phyloP scores from a whole-genome alignment of 805 yeast species.

The Candida nemodendra region DNA sequence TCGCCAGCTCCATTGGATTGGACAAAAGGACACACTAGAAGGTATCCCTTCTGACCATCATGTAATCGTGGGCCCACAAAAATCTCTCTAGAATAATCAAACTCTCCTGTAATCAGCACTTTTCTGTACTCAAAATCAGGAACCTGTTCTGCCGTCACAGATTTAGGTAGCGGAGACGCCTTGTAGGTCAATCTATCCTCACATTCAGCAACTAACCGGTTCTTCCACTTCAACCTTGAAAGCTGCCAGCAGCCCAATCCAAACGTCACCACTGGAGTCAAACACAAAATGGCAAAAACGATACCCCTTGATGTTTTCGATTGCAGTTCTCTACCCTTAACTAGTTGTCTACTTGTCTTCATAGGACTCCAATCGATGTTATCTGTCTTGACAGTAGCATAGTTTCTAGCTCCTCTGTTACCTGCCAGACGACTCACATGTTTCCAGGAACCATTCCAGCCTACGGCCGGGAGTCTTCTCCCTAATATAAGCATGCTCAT shows the following conservation, averaged over 20 bases:
- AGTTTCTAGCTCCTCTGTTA: too few relatives aligned
- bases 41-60: slow-evolving; percentile 74
- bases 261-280: slow-evolving; percentile 87
- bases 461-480: too few relatives aligned
- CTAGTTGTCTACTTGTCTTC: slow-evolving; percentile 43
- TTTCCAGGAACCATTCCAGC: too few relatives aligned
- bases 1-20: slow-evolving; percentile 75
- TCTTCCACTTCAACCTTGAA: slow-evolving; percentile 83
- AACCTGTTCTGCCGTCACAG: slow-evolving; percentile 61
- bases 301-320: slow-evolving; percentile 25
- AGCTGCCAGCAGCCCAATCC: slow-evolving; percentile 94
- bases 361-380: slow-evolving; percentile 86
- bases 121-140: slow-evolving; percentile 78
- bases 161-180: slow-evolving; percentile 69
- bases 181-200: slow-evolving; percentile 78
- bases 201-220: slow-evolving; percentile 71
- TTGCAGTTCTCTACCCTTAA: slow-evolving; percentile 28
- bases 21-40: slow-evolving; percentile 76
- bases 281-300: slow-evolving; percentile 42
- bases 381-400: slow-evolving; percentile 55
- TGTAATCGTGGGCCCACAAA: slow-evolving; percentile 86
- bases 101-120: slow-evolving; percentile 73
- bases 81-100: slow-evolving; percentile 81
- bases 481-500: too few relatives aligned
- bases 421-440: too few relatives aligned